These are phyloP conservation scores for Pythium rishiriense DNA, from an alignment of 352 stramenopile species.

Conservation along the genomic window DNA sequence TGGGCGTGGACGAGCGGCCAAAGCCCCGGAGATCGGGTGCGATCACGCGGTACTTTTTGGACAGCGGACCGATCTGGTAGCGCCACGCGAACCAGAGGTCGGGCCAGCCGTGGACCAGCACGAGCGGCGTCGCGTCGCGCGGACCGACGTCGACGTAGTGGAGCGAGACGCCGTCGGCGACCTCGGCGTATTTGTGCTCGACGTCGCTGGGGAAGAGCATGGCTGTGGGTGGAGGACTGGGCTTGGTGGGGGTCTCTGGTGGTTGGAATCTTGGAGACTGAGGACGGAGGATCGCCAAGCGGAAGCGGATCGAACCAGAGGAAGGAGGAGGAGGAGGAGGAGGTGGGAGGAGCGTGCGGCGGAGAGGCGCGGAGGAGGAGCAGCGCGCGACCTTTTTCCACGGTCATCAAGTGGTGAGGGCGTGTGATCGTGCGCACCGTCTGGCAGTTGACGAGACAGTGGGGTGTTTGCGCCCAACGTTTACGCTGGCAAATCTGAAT, in stretches of 20 bases:
- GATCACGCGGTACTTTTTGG: slow-evolving; percentile 56
- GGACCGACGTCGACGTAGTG: slow-evolving; percentile 18
- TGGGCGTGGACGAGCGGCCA: slow-evolving; percentile 44
- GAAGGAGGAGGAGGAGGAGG: neutral
- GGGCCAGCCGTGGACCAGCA: slow-evolving; percentile 67
- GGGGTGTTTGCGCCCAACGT: too few relatives aligned
- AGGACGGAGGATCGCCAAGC: neutral
- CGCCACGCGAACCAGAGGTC: slow-evolving; percentile 66
- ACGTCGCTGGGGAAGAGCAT: neutral
- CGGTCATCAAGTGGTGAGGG: too few relatives aligned
- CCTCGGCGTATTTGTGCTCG: slow-evolving; percentile 15
- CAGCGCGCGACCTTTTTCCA: too few relatives aligned
- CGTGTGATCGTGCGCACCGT: too few relatives aligned
- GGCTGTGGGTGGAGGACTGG: neutral
- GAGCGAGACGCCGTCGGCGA: slow-evolving; percentile 7
- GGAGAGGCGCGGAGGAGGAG: too few relatives aligned
- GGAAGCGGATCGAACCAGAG: too few relatives aligned
- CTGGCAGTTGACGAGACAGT: too few relatives aligned
- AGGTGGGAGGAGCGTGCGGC: neutral
- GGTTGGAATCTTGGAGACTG: neutral
- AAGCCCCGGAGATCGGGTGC: slow-evolving; percentile 54
- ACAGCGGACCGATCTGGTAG: slow-evolving; percentile 57
- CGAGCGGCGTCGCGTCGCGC: slow-evolving; percentile 41
- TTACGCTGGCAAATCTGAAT: too few relatives aligned
- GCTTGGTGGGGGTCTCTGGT: neutral